phyloP scores from a whole-genome alignment of 2,329 filamentous ascomycete genomes.

The Alternaria burnsii region DNA sequence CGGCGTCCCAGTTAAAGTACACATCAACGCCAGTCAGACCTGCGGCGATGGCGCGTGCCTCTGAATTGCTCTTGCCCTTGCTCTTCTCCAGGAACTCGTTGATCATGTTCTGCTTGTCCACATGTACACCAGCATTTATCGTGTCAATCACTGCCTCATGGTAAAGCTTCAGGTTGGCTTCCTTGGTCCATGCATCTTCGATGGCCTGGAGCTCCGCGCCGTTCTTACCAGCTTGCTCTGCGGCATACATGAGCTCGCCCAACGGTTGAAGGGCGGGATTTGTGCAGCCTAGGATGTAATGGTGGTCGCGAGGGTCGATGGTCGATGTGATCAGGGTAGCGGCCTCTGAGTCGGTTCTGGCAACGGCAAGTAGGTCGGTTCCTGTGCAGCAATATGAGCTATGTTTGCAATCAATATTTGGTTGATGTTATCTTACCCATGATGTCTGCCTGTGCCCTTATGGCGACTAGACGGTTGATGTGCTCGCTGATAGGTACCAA shows the following conservation, averaged over 20 bases:
- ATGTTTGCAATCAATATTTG: neutral
- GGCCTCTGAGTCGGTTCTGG: slow-evolving; percentile 95
- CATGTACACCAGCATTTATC: slow-evolving; percentile 73
- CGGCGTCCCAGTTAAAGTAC: slow-evolving; percentile 94
- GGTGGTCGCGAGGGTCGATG: slow-evolving; percentile 94
- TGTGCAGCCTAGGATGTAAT: slow-evolving; percentile 89
- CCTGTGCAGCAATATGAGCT: slow-evolving; percentile 55
- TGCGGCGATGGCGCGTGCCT: slow-evolving; percentile 82
- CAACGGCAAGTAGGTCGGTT: slow-evolving; percentile 86
- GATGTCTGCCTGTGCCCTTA: slow-evolving; percentile 96
- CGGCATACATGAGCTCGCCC: slow-evolving; percentile 88
- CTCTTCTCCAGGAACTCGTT: slow-evolving; percentile 71
- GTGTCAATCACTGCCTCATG: slow-evolving; percentile 86
- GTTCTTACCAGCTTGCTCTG: slow-evolving; percentile 81
- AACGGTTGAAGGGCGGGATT: slow-evolving; percentile 86
- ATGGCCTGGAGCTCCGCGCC: slow-evolving; percentile 86
- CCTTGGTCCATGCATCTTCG: slow-evolving; percentile 84
- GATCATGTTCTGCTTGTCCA: slow-evolving; percentile 74
- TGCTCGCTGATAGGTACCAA: slow-evolving; percentile 96
- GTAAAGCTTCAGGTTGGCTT: slow-evolving; percentile 87
- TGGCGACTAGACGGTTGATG: slow-evolving; percentile 96
- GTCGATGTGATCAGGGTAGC: slow-evolving; percentile 96
- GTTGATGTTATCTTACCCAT: slow-evolving; percentile 70
- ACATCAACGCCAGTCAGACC: slow-evolving; percentile 80
- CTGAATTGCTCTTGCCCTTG: slow-evolving; percentile 85